Evolutionary conservation across 2,329 filamentous ascomycete species (phyloP), one percentile per base, ranked within the genome.

Genomic region (Colletotrichum costaricense): DNA sequence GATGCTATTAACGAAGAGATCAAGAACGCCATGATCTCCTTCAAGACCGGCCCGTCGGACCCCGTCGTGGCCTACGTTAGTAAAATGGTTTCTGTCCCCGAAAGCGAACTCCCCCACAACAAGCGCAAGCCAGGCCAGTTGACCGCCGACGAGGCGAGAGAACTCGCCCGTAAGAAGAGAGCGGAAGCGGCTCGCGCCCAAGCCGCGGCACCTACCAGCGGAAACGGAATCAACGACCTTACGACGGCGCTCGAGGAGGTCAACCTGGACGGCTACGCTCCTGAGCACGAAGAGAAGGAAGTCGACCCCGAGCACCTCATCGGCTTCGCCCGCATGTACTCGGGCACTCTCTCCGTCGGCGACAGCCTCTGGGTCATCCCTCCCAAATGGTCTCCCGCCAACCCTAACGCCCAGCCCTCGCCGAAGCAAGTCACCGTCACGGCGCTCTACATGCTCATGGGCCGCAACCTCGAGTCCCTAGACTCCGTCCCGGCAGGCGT

Each of bases 31-130:
- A 96, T 98, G 92, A 84, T 93, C 2, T 88, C 91, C 0, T 98
- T 97, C 80, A 94, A 93, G 78, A 90, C 90, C 4, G 88, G 87
- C 0, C 87, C 89, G 52, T 88, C 91, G 0, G 93, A 93, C 70
- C 95, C 96, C 0, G 91, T 97, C 0, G 94, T 99, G 2, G 96
- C 94, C 9, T 99, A 98, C 76, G 94, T 99, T 74, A 98, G 96
- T 84, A 99, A 99, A 82, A 98, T 99, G 95, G 94, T 98, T 1
- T 97, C 97, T 0, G 89, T 99, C 14, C 96, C 95, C 0, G 94
- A 97, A 79, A 98, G 94, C 82, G 96, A 99, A 78, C 86, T 99
- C 5, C 94, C 94, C 0, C 91, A 96, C 65, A 98, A 98, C 81
- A 97, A 93, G 82, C 89, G 94, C 58, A 88, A 91, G 19, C 82